Conservation (phyloP, 2,329 filamentous ascomycete genomes). For the Fusarium sp. region DNA sequence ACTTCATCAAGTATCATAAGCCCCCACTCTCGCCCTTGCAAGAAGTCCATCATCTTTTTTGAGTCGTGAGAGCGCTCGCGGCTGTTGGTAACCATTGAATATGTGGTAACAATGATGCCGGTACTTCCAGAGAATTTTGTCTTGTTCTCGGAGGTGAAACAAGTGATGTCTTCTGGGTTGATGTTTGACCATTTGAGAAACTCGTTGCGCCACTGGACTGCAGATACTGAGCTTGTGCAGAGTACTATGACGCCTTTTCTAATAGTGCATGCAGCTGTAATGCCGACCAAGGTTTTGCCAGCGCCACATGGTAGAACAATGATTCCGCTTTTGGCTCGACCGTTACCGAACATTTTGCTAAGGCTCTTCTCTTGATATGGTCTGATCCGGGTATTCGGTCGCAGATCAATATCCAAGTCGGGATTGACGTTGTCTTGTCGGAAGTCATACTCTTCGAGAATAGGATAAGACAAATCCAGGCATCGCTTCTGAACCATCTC, state of each 20-base stretch:
- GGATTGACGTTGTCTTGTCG: conserved; percentile 89
- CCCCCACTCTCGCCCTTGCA: conserved; percentile 92
- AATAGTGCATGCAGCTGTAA: conserved; percentile 98
- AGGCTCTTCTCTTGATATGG: conserved; percentile 97
- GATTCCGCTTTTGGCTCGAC: conserved; percentile 94
- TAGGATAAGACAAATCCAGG: conserved; percentile 84
- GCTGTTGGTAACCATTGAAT: conserved; percentile 94
- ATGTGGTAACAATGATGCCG: conserved; percentile 96
- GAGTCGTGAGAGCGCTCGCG: conserved; percentile 90
- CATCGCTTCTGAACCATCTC: conserved; percentile 91
- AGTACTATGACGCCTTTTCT: conserved; percentile 98
- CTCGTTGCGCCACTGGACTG: conserved; percentile 95
- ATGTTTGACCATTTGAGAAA: conserved; percentile 99
- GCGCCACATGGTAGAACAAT: conserved; percentile 97
- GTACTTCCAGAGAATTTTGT: conserved; percentile 81
- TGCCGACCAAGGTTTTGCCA: conserved; percentile 97
- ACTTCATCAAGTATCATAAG: conserved; percentile 98
- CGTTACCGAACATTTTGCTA: conserved; percentile 99
- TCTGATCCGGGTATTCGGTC: conserved; percentile 88
- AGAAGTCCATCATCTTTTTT: conserved; percentile 97
- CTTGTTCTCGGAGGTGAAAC: conserved; percentile 95
- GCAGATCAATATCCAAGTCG: conserved; percentile 92
- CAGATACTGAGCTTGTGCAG: conserved; percentile 97
- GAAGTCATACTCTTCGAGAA: conserved; percentile 98
- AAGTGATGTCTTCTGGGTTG: conserved; percentile 89